Percentiles rank a stretch among this genome's conserved stretches.
These are phyloP conservation scores for Strobilomyces confusus DNA, from an alignment of 768 basidiomycete species.

Conservation along the genomic window DNA sequence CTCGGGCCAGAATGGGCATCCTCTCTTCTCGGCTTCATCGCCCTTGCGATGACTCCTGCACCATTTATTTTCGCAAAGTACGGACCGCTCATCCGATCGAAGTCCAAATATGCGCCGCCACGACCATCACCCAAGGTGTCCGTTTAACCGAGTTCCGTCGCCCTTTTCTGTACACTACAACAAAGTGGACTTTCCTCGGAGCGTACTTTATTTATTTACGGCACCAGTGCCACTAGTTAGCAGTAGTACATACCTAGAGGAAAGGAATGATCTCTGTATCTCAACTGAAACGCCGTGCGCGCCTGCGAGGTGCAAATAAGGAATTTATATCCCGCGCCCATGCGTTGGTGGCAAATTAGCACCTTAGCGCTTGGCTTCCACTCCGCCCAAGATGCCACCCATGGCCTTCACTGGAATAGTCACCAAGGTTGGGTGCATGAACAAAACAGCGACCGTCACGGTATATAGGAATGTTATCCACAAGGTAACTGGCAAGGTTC, in stretches of 20 bases:
- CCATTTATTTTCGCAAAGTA: constrained; percentile 46
- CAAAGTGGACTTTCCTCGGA: background rate
- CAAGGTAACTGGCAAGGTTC: constrained; percentile 71
- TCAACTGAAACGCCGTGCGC: too few relatives aligned
- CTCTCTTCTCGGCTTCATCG: constrained; percentile 49
- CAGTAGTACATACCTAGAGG: background rate
- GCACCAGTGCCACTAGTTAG: background rate
- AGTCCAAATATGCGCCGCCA: constrained; percentile 42
- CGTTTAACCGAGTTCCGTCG: background rate
- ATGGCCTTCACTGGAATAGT: constrained; percentile 73
- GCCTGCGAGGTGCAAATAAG: too few relatives aligned
- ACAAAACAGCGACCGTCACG: constrained; percentile 80
- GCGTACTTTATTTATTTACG: background rate
- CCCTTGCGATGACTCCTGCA: constrained; percentile 49
- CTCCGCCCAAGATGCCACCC: constrained; percentile 56
- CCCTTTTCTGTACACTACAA: background rate
- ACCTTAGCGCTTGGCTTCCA: background rate
- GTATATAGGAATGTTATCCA: constrained; percentile 74
- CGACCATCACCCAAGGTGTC: constrained; percentile 10
- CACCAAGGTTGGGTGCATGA: constrained; percentile 78
- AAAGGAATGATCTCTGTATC: background rate
- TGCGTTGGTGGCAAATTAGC: background rate
- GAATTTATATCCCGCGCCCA: background rate
- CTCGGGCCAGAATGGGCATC: constrained; percentile 58
- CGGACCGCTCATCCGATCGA: constrained; percentile 39